Evolutionary conservation across 306 rosid genomes (phyloP).

Genomic region (Vigna mungo): DNA sequence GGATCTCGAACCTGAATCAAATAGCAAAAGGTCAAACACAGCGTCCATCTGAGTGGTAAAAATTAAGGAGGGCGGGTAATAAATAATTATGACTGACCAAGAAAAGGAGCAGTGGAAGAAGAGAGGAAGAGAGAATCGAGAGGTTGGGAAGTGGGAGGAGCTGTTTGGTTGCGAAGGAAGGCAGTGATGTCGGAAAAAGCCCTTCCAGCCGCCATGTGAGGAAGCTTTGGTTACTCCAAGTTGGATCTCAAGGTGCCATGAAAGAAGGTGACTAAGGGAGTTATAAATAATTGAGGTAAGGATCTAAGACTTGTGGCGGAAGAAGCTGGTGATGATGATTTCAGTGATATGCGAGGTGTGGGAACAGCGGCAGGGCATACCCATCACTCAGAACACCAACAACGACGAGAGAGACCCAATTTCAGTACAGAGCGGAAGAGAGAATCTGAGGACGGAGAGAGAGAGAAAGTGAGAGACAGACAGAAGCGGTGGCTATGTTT

Average conservation of each 20-base stretch:
- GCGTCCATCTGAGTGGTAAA: background rate
- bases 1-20: constrained; percentile 63
- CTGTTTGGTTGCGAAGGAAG: constrained; percentile 58
- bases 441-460: background rate
- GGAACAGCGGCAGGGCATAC: constrained; percentile 88
- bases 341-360: constrained; percentile 93
- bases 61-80: background rate
- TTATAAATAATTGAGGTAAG: background rate
- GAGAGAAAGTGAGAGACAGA: background rate
- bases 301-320: constrained; percentile 80
- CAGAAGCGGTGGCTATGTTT: background rate
- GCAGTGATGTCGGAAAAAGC: constrained; percentile 48
- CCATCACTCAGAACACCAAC: constrained; percentile 79
- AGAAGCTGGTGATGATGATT: constrained; percentile 94
- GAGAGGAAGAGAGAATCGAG: constrained; percentile 66
- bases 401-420: background rate
- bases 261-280: background rate
- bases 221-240: background rate
- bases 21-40: background rate
- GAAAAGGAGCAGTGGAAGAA: constrained; percentile 63
- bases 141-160: constrained; percentile 50
- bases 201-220: constrained; percentile 63
- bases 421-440: background rate
- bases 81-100: constrained; percentile 51
- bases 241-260: constrained; percentile 38